Percentiles rank a stretch among this genome's conserved stretches.
phyloP scores from a whole-genome alignment of 192 early-diverging fungal species.

The Rhizophagus clarus region DNA sequence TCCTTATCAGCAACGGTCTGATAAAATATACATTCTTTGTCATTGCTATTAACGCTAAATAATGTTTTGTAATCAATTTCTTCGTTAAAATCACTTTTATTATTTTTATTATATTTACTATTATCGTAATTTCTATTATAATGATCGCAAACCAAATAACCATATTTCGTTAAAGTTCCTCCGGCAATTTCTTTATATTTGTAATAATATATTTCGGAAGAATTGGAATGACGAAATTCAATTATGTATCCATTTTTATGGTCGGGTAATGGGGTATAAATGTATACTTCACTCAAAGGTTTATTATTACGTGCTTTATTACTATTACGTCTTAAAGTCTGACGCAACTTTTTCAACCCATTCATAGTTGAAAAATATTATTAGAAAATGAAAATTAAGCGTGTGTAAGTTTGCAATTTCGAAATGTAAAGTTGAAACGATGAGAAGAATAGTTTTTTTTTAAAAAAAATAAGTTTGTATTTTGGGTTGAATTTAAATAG shows the following conservation, averaged over 20 bases:
- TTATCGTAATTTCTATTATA: not conserved
- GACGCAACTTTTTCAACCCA: not conserved
- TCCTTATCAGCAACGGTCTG: slow-evolving; percentile 27
- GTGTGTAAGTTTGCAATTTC: not conserved
- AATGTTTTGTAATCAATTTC: not conserved
- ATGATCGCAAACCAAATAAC: not conserved
- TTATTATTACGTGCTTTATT: not conserved
- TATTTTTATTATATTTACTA: not conserved
- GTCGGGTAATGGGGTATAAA: slow-evolving; percentile 3
- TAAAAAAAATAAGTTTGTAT: no score
- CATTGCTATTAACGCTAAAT: not conserved
- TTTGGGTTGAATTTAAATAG: not conserved
- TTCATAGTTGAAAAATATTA: no score
- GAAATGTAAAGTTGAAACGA: not conserved
- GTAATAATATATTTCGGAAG: slow-evolving; percentile 9
- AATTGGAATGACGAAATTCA: slow-evolving; percentile 12
- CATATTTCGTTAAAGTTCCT: slow-evolving; percentile 22
- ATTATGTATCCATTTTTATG: slow-evolving; percentile 22
- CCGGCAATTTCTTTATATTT: slow-evolving; percentile 24
- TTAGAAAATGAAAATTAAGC: no score
- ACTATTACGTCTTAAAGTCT: not conserved
- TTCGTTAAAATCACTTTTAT: not conserved
- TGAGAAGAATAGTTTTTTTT: no score
- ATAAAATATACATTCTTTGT: slow-evolving; percentile 31
- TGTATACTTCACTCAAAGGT: not conserved